Evolutionary conservation across 2,329 filamentous ascomycete species (phyloP).

Genomic region (Ophiostoma montium): DNA sequence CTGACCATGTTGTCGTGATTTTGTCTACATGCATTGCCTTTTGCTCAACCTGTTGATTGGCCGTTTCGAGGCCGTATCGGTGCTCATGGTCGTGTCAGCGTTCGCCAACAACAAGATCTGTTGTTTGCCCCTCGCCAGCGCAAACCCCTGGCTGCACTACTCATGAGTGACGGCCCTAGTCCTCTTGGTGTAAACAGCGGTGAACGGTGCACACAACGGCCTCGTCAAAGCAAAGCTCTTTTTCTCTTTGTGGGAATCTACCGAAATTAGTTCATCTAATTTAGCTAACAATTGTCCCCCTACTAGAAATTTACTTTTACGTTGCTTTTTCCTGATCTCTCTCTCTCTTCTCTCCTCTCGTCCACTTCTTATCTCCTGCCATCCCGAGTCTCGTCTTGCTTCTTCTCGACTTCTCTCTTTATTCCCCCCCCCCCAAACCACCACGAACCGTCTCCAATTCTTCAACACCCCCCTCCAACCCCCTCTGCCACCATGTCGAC

Average conservation of each 20-base stretch:
- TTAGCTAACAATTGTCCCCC: neutral
- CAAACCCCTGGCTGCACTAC: neutral
- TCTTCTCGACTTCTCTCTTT: neutral
- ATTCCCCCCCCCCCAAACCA: neutral
- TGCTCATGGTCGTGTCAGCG: neutral
- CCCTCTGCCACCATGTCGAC: constrained; percentile 43
- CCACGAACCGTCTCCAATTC: neutral
- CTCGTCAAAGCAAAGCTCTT: neutral
- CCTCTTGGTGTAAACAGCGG: constrained; percentile 8
- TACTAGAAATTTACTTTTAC: neutral
- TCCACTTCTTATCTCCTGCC: neutral
- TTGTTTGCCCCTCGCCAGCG: neutral
- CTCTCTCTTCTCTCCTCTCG: neutral
- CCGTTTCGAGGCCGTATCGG: neutral
- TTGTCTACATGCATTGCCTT: too few relatives aligned
- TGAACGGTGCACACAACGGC: constrained; percentile 6
- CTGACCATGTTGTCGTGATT: too few relatives aligned
- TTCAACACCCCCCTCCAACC: neutral
- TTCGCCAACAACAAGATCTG: too few relatives aligned
- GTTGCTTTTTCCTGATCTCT: constrained; percentile 27
- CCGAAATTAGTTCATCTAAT: constrained; percentile 1
- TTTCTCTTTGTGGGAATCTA: neutral
- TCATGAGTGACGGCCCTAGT: neutral
- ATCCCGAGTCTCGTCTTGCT: neutral
- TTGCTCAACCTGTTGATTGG: neutral